These are phyloP conservation scores for Dendrobium officinale DNA, from an alignment of 106 monocot species.

Conservation along the genomic window DNA sequence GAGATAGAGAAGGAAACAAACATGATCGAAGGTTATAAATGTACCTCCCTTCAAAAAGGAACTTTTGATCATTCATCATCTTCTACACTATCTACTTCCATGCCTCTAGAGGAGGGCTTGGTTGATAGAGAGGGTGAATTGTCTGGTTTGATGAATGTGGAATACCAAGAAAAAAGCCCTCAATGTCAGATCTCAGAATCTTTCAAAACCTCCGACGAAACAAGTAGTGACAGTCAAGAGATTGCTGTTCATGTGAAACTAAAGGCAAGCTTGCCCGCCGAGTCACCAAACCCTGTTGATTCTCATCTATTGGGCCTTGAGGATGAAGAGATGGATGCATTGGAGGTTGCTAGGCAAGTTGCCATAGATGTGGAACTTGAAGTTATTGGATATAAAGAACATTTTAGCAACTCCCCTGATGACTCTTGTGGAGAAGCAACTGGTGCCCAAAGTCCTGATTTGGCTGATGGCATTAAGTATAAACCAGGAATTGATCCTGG, in stretches of 20 bases:
- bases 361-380: constrained; percentile 59
- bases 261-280: not conserved
- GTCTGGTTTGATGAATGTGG: not conserved
- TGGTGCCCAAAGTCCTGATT: constrained; percentile 9
- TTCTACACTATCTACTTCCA: constrained; percentile 10
- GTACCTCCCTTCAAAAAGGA: constrained; percentile 14
- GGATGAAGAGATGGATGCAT: constrained; percentile 48
- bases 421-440: constrained; percentile 23
- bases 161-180: constrained; percentile 10
- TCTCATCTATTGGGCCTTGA: constrained; percentile 13
- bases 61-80: constrained; percentile 6
- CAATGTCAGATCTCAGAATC: constrained; percentile 5
- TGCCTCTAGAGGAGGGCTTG: constrained; percentile 3
- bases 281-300: not conserved
- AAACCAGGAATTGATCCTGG: constrained; percentile 9
- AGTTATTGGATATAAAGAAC: constrained; percentile 62
- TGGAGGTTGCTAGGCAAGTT: constrained; percentile 61
- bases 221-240: not conserved
- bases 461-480: constrained; percentile 6
- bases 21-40: constrained; percentile 6
- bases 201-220: not conserved
- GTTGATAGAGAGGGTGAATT: constrained; percentile 12
- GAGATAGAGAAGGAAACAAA: constrained; percentile 22
- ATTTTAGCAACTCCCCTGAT: constrained; percentile 46
- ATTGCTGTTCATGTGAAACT: not conserved